Evolutionary conservation across 306 rosid species (phyloP).

Genomic region (Citrullus amarus): DNA sequence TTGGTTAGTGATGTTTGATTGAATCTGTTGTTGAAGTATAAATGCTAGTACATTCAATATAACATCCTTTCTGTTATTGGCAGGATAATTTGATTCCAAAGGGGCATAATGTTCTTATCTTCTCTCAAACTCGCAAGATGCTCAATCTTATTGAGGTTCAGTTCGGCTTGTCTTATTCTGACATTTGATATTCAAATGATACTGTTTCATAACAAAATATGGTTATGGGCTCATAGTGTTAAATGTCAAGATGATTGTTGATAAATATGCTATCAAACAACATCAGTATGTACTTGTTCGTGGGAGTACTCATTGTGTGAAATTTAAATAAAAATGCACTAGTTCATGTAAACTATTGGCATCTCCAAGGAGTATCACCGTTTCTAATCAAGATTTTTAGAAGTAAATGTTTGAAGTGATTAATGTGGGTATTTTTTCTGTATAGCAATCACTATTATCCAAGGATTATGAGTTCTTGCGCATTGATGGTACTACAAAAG

Average conservation of each 20-base stretch:
- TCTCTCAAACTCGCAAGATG: slow-evolving; percentile 97
- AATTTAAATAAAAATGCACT: background rate
- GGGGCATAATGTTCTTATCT: slow-evolving; percentile 78
- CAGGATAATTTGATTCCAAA: slow-evolving; percentile 63
- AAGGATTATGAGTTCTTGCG: slow-evolving; percentile 51
- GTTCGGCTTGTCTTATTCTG: background rate
- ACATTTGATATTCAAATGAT: background rate
- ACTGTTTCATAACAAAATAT: background rate
- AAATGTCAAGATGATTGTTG: background rate
- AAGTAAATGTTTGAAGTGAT: background rate
- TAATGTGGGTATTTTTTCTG: slow-evolving; percentile 4
- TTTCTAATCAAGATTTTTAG: background rate
- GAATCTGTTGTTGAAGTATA: background rate
- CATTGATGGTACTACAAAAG: slow-evolving; percentile 92
- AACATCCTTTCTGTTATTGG: slow-evolving; percentile 4
- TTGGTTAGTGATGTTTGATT: slow-evolving; percentile 38
- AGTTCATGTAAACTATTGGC: background rate
- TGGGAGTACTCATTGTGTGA: background rate
- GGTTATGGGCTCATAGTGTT: background rate
- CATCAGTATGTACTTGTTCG: background rate
- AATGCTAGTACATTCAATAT: slow-evolving; percentile 5
- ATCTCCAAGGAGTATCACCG: background rate
- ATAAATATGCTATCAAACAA: background rate
- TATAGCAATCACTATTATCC: slow-evolving; percentile 49
- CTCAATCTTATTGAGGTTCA: slow-evolving; percentile 84